Conservation (phyloP, 1,284 basidiomycete genomes). For the Porodaedalea pini region DNA sequence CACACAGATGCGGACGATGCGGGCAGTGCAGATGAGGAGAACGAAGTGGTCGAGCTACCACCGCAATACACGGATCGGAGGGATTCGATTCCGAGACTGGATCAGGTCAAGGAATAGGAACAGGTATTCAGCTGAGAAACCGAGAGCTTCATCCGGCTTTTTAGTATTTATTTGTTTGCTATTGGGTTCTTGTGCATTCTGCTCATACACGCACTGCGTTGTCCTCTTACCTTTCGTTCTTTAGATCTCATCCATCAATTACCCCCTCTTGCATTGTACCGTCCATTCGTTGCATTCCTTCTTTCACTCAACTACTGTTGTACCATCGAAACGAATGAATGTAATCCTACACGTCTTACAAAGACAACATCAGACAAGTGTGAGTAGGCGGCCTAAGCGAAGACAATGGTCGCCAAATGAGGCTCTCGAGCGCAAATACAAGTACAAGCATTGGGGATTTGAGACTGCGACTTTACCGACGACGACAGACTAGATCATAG, state of each 20-base stretch:
- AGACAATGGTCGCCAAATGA: not conserved
- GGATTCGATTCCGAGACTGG: constrained; percentile 22
- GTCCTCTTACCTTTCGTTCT: constrained; percentile 2
- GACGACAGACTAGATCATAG: constrained; percentile 8
- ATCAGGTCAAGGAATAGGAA: not conserved
- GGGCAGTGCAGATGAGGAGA: constrained; percentile 39
- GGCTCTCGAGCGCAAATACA: not conserved
- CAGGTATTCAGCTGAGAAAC: not conserved
- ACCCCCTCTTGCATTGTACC: not conserved
- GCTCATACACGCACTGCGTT: not conserved
- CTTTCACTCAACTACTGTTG: not conserved
- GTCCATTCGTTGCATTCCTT: not conserved
- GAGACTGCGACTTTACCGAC: not conserved
- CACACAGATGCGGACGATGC: constrained; percentile 69
- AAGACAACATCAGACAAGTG: not conserved
- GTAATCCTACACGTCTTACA: constrained; percentile 3
- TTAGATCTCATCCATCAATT: not conserved
- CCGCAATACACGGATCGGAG: constrained; percentile 65
- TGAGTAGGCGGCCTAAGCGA: not conserved
- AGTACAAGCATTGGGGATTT: constrained; percentile 10
- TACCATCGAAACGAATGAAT: not conserved
- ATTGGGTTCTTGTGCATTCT: not conserved
- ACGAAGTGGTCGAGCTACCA: constrained; percentile 68
- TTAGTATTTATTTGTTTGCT: not conserved
- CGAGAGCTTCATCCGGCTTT: not conserved